A percentile compares a stretch with the other conserved stretches of the same genome.
Evolutionary conservation across 177 flowering plant species (phyloP).

Genomic region (Vitis hybrid): DNA sequence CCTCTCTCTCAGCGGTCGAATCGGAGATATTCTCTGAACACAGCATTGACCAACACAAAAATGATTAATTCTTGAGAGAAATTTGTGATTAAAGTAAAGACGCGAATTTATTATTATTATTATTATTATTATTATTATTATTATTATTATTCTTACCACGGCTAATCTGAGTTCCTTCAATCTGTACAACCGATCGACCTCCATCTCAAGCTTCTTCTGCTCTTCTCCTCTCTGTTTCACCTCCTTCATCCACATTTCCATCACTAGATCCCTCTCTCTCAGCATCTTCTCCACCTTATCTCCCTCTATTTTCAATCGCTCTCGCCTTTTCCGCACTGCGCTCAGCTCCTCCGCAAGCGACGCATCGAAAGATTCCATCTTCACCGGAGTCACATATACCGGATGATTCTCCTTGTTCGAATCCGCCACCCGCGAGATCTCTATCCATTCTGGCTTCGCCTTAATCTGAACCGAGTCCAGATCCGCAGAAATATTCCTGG

Average conservation of each 20-base stretch:
- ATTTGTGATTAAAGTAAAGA: no score
- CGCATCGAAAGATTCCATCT: slow-evolving; percentile 38
- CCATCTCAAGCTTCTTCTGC: slow-evolving; percentile 60
- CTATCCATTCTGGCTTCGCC: slow-evolving; percentile 17
- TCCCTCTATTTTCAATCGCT: slow-evolving; percentile 52
- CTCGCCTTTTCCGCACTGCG: slow-evolving; percentile 55
- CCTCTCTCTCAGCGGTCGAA: slow-evolving; percentile 48
- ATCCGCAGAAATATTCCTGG: slow-evolving; percentile 28
- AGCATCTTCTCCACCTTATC: slow-evolving; percentile 66
- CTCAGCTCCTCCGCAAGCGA: slow-evolving; percentile 75
- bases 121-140: no score
- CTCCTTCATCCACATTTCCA: slow-evolving; percentile 49
- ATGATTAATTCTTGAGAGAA: neutral
- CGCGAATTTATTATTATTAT: no score
- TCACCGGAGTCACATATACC: slow-evolving; percentile 6
- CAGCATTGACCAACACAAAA: neutral
- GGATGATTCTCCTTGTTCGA: slow-evolving; percentile 50
- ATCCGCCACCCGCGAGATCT: slow-evolving; percentile 18
- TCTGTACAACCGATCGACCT: slow-evolving; percentile 57
- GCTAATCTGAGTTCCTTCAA: slow-evolving; percentile 49
- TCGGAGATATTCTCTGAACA: slow-evolving; percentile 42
- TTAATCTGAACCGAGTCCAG: slow-evolving; percentile 11
- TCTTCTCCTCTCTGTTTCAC: slow-evolving; percentile 43
- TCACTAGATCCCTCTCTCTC: slow-evolving; percentile 38
- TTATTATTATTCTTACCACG: slow-evolving; percentile 23